phyloP scores from a whole-genome alignment of 2,329 filamentous ascomycete genomes.

The Trichophyton benhamiae region DNA sequence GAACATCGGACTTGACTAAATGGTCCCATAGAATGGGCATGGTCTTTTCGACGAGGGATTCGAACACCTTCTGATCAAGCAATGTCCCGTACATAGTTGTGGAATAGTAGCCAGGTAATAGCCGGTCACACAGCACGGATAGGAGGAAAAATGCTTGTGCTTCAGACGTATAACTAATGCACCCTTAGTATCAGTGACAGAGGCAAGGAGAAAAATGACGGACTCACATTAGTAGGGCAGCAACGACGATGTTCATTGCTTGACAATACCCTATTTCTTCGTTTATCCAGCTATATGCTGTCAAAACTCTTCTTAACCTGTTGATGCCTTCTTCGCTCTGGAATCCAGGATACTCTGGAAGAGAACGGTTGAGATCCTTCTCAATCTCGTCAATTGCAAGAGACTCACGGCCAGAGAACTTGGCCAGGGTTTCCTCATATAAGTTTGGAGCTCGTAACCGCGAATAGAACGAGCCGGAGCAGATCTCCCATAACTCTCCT shows the following conservation, averaged over 20 bases:
- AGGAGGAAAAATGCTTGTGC: slow-evolving; percentile 89
- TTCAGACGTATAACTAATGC: slow-evolving; percentile 79
- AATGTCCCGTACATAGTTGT: slow-evolving; percentile 98
- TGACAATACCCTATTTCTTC: slow-evolving; percentile 95
- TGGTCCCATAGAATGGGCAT: slow-evolving; percentile 99
- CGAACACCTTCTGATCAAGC: slow-evolving; percentile 92
- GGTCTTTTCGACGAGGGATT: slow-evolving; percentile 94
- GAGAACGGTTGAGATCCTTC: slow-evolving; percentile 89
- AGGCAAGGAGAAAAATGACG: slow-evolving; percentile 17
- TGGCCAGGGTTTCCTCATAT: slow-evolving; percentile 71
- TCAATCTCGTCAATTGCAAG: slow-evolving; percentile 98
- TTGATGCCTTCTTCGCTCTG: slow-evolving; percentile 93
- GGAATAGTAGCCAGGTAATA: slow-evolving; percentile 94
- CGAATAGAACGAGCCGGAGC: slow-evolving; percentile 80
- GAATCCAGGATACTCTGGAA: slow-evolving; percentile 95
- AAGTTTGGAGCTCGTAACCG: slow-evolving; percentile 73
- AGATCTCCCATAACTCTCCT: slow-evolving; percentile 92
- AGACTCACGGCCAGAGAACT: slow-evolving; percentile 74
- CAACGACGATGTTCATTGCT: slow-evolving; percentile 99
- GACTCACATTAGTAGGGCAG: slow-evolving; percentile 74
- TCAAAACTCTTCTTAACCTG: slow-evolving; percentile 75
- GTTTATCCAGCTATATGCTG: slow-evolving; percentile 95
- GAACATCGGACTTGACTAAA: slow-evolving; percentile 90
- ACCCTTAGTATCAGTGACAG: slow-evolving; percentile 20
- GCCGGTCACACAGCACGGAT: slow-evolving; percentile 78